A percentile compares a stretch with the other conserved stretches of the same genome.
Evolutionary conservation across 2,329 filamentous ascomycete genomes (phyloP).

Genomic region (Aureobasidium leucospermi): DNA sequence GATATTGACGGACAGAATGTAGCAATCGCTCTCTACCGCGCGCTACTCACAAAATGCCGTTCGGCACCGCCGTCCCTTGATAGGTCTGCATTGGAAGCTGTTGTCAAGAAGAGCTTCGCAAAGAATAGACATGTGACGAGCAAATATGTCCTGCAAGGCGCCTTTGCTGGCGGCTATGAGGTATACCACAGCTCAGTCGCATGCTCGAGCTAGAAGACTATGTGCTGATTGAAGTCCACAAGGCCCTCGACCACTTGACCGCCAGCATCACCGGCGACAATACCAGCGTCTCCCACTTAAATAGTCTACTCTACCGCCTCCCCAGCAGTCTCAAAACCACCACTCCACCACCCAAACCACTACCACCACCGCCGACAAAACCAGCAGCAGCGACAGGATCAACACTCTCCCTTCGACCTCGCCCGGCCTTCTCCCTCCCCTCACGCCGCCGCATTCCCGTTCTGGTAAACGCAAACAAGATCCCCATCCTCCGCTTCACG

Average conservation of each 20-base stretch:
- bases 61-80: conserved; percentile 20
- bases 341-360: not conserved
- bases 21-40: conserved; percentile 64
- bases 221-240: conserved; percentile 9
- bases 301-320: conserved; percentile 19
- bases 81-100: conserved; percentile 25
- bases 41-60: conserved; percentile 46
- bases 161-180: conserved; percentile 63
- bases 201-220: no score
- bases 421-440: conserved; percentile 32
- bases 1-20: not conserved
- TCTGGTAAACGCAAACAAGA: conserved; percentile 47
- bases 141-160: conserved; percentile 51
- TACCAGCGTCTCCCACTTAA: conserved; percentile 23
- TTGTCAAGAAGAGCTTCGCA: conserved; percentile 57
- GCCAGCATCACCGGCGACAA: conserved; percentile 29
- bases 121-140: conserved; percentile 53
- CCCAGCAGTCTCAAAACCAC: conserved; percentile 18
- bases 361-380: conserved; percentile 15
- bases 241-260: conserved; percentile 38
- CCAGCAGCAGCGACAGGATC: not conserved
- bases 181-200: conserved; percentile 26
- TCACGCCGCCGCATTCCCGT: conserved; percentile 53
- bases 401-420: conserved; percentile 21
- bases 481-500: conserved; percentile 59